phyloP scores from a whole-genome alignment of 176 grass and related monocot species.

The Lolium rigidum region DNA sequence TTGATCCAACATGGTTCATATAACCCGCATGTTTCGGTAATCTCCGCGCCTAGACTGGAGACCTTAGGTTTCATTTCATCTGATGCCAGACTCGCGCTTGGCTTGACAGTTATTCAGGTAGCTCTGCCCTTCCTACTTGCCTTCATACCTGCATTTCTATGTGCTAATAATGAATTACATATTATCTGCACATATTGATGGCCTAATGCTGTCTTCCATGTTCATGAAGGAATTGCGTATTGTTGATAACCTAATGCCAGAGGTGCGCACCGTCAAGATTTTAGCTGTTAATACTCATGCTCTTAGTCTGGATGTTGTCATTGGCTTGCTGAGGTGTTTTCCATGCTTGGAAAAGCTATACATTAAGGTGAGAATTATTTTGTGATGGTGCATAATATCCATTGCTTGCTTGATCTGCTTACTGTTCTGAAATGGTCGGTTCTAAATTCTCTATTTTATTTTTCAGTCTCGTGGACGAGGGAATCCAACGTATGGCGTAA shows the following conservation, averaged over 20 bases:
- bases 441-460: background rate
- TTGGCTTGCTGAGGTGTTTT: background rate
- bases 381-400: background rate
- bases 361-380: background rate
- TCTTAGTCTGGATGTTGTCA: background rate
- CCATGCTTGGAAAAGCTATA: background rate
- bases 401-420: background rate
- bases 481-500: background rate
- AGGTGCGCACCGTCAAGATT: background rate
- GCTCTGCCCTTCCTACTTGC: no score
- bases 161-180: no score
- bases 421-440: background rate
- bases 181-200: no score
- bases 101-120: no score
- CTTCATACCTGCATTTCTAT: no score
- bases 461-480: background rate
- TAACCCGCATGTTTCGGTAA: no score
- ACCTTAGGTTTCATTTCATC: no score
- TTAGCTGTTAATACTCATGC: background rate
- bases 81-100: no score
- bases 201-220: background rate
- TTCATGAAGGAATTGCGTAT: background rate
- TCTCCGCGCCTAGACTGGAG: no score
- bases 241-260: background rate
- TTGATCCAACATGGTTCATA: no score